Conservation (phyloP, 495 filamentous ascomycete genomes). For the Penicillium ucsense region DNA sequence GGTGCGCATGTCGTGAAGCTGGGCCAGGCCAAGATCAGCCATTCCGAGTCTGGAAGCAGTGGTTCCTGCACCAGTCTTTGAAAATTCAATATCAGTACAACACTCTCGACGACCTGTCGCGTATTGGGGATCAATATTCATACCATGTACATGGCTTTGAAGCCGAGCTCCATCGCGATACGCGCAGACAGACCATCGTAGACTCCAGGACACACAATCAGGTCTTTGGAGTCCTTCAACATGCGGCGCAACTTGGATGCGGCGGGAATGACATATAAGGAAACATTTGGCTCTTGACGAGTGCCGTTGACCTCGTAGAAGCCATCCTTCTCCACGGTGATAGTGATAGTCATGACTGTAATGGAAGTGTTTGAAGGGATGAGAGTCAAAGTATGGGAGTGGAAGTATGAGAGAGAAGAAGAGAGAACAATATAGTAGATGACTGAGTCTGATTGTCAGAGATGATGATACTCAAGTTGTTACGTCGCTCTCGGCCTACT, state of each 20-base stretch:
- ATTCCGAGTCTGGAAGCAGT: constrained; percentile 52
- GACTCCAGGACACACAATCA: constrained; percentile 54
- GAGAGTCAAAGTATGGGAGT: too few relatives aligned
- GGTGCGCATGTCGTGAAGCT: constrained; percentile 54
- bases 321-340: constrained; percentile 30
- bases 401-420: too few relatives aligned
- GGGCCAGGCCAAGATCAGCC: constrained; percentile 57
- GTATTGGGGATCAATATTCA: neutral
- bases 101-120: too few relatives aligned
- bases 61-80: constrained; percentile 59
- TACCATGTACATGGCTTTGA: constrained; percentile 61
- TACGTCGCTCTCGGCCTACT: neutral
- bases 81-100: neutral
- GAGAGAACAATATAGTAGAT: too few relatives aligned
- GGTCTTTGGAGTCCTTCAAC: constrained; percentile 26
- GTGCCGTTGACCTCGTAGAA: constrained; percentile 29
- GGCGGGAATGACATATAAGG: constrained; percentile 26
- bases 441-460: too few relatives aligned
- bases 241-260: constrained; percentile 40
- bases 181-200: constrained; percentile 63
- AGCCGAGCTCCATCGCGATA: constrained; percentile 49
- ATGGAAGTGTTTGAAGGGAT: neutral
- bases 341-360: constrained; percentile 23
- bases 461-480: too few relatives aligned
- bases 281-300: constrained; percentile 20